A percentile compares a stretch with the other conserved stretches of the same genome.
phyloP scores from a whole-genome alignment of 2,329 filamentous ascomycete species.

The Arthrobotrys megalospora region DNA sequence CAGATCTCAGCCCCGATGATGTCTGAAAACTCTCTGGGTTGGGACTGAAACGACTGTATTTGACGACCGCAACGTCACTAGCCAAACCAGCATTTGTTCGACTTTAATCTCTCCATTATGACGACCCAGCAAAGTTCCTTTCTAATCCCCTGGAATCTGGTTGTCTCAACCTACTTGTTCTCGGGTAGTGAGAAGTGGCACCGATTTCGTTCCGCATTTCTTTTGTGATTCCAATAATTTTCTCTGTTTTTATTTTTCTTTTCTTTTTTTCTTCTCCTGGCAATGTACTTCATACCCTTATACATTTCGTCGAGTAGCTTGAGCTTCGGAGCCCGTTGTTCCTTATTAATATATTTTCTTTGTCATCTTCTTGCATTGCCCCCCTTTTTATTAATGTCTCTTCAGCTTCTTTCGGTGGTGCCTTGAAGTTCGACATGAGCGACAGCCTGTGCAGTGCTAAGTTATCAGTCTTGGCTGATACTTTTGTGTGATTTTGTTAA shows the following conservation, averaged over 20 bases:
- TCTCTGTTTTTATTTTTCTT: constrained; percentile 61
- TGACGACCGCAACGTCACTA: constrained; percentile 54
- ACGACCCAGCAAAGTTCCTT: constrained; percentile 33
- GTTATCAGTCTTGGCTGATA: constrained; percentile 6
- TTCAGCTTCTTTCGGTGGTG: constrained; percentile 63
- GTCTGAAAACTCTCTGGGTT: constrained; percentile 93
- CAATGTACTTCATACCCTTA: constrained; percentile 61
- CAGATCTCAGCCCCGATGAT: constrained; percentile 89
- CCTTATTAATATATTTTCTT: constrained; percentile 57
- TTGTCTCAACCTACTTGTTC: constrained; percentile 33
- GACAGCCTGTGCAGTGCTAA: constrained; percentile 14
- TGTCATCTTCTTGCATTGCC: constrained; percentile 50
- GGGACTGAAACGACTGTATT: constrained; percentile 77
- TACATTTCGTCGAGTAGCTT: constrained; percentile 62
- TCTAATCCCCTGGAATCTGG: constrained; percentile 39
- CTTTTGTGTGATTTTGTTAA: constrained; percentile 48
- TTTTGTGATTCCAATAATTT: constrained; percentile 59
- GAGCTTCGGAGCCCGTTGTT: constrained; percentile 61
- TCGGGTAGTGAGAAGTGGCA: constrained; percentile 36
- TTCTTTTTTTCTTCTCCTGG: constrained; percentile 58
- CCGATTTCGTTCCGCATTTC: constrained; percentile 58
- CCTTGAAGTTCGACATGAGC: constrained; percentile 12
- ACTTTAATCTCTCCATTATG: constrained; percentile 34
- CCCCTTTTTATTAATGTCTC: constrained; percentile 53
- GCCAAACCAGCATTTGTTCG: constrained; percentile 36